Conservation (phyloP, 768 basidiomycete genomes). For the Phylloporus sp. region DNA sequence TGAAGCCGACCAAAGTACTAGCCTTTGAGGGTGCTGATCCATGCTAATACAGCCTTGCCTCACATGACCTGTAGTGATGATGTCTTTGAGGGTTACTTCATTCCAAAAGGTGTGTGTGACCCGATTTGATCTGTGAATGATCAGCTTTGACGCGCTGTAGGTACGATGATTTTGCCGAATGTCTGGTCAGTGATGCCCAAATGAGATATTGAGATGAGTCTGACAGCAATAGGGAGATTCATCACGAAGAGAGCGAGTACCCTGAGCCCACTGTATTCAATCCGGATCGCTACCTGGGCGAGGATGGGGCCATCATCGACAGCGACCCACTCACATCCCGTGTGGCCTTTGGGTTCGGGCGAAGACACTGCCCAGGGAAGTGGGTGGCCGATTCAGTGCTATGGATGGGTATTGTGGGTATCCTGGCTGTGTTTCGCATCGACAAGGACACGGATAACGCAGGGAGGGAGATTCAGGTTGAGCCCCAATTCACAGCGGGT, state of each 20-base stretch:
- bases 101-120: constrained; percentile 33
- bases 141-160: constrained; percentile 10
- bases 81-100: constrained; percentile 39
- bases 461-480: constrained; percentile 24
- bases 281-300: constrained; percentile 24
- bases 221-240: constrained; percentile 23
- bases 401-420: constrained; percentile 30
- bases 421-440: constrained; percentile 23
- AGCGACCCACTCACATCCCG: constrained; percentile 25
- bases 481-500: constrained; percentile 30
- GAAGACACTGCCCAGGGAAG: constrained; percentile 30
- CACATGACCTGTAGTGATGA: constrained; percentile 37
- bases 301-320: constrained; percentile 24
- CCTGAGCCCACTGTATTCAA: constrained; percentile 21
- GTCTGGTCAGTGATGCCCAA: constrained; percentile 23
- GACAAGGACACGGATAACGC: constrained; percentile 20
- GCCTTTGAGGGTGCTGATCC: constrained; percentile 5
- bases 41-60: constrained; percentile 20
- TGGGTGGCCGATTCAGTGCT: constrained; percentile 30
- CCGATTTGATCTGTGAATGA: neutral
- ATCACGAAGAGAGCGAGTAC: constrained; percentile 31
- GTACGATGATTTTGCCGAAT: constrained; percentile 27
- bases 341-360: constrained; percentile 29
- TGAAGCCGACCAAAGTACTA: neutral
- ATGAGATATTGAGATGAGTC: neutral